Evolutionary conservation across 768 basidiomycete species (phyloP).

Genomic region (Cyclocybe aegerita): DNA sequence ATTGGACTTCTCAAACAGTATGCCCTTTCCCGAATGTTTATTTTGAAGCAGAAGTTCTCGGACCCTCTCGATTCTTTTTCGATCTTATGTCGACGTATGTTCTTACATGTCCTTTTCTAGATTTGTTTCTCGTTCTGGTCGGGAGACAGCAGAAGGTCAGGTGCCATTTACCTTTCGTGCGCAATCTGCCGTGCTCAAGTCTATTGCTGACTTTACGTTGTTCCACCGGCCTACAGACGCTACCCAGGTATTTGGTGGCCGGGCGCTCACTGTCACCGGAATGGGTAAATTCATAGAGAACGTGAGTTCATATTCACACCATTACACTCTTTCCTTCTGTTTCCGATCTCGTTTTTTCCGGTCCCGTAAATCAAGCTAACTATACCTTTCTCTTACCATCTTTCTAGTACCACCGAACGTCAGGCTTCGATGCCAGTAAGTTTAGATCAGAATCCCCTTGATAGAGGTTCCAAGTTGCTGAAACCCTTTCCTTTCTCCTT

Average conservation of each 20-base stretch:
- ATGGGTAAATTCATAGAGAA: constrained; percentile 87
- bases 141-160: constrained; percentile 69
- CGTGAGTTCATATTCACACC: constrained; percentile 37
- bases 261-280: constrained; percentile 82
- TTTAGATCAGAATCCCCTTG: constrained; percentile 15
- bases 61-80: not conserved
- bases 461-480: constrained; percentile 2
- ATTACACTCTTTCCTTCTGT: constrained; percentile 2
- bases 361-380: not conserved
- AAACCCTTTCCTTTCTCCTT: constrained; percentile 8
- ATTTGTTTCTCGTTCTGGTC: constrained; percentile 64
- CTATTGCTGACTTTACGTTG: not conserved
- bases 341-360: not conserved
- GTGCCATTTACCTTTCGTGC: constrained; percentile 13
- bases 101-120: constrained; percentile 31
- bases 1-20: constrained; percentile 90
- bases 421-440: constrained; percentile 76
- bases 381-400: not conserved
- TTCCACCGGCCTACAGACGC: constrained; percentile 50
- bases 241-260: constrained; percentile 85
- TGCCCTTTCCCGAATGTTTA: constrained; percentile 21
- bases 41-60: not conserved
- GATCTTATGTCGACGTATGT: not conserved
- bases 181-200: constrained; percentile 41
- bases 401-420: constrained; percentile 76